Evolutionary conservation across 2,329 filamentous ascomycete genomes (phyloP).

Genomic region (Talaromyces rugulosus): DNA sequence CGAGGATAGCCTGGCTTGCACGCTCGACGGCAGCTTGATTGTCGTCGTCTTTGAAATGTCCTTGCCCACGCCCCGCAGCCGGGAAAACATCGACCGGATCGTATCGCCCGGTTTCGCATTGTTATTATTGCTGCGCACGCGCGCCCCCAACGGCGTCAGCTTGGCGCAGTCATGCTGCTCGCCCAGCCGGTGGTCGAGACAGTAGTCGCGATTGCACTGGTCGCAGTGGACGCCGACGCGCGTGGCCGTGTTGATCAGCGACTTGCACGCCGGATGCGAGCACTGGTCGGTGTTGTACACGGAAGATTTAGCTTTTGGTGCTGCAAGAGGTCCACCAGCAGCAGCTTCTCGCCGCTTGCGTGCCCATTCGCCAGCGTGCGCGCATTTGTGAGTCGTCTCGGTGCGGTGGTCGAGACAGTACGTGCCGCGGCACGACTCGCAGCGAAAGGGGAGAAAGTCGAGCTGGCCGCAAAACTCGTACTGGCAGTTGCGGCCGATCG

Average conservation of each 20-base stretch:
- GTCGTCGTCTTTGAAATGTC: constrained; percentile 53
- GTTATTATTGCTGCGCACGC: constrained; percentile 37
- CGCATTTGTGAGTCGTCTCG: constrained; percentile 72
- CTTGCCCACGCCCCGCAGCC: constrained; percentile 74
- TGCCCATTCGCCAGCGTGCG: constrained; percentile 59
- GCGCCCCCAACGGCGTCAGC: constrained; percentile 58
- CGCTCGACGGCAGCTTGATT: constrained; percentile 42
- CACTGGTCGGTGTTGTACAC: constrained; percentile 53
- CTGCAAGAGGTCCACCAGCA: constrained; percentile 23
- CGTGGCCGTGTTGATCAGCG: constrained; percentile 48
- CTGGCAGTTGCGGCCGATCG: constrained; percentile 88
- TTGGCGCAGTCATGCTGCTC: constrained; percentile 79
- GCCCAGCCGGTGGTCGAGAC: constrained; percentile 48
- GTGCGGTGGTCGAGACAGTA: constrained; percentile 93
- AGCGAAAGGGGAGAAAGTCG: constrained; percentile 92
- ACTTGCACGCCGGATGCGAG: constrained; percentile 47
- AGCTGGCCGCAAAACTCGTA: constrained; percentile 88
- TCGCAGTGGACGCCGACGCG: constrained; percentile 49
- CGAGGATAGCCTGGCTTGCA: not conserved
- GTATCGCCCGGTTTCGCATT: constrained; percentile 46
- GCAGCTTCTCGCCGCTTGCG: constrained; percentile 37
- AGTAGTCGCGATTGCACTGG: constrained; percentile 48
- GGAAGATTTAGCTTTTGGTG: constrained; percentile 49
- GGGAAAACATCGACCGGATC: constrained; percentile 69
- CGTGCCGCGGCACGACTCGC: constrained; percentile 77